Evolutionary conservation across 1,284 basidiomycete species (phyloP).

Genomic region (Pseudozyma flocculosa): DNA sequence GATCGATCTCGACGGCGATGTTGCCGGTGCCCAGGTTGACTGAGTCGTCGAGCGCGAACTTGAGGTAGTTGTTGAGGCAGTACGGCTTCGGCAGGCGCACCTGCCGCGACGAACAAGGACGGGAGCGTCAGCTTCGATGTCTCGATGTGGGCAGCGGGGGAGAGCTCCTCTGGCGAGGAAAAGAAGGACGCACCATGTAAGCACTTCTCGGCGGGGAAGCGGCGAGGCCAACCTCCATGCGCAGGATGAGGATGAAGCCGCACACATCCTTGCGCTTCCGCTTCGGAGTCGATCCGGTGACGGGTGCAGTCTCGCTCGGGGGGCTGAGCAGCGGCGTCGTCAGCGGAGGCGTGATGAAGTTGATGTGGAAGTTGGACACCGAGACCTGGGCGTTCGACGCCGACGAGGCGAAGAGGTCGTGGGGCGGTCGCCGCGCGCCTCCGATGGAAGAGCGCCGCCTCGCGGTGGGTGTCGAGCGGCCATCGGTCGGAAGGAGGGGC

Average conservation of each 20-base stretch:
- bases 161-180: too few relatives aligned
- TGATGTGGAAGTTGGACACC: conserved; percentile 1
- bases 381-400: background rate
- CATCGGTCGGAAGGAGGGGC: background rate
- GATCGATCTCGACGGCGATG: conserved; percentile 30
- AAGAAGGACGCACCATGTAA: too few relatives aligned
- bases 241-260: background rate
- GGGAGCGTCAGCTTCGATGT: too few relatives aligned
- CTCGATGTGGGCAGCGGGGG: too few relatives aligned
- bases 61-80: conserved; percentile 31
- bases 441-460: background rate
- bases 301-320: background rate
- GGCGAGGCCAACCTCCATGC: background rate
- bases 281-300: background rate
- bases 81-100: conserved; percentile 16
- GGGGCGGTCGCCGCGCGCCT: background rate
- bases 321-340: background rate
- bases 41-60: conserved; percentile 25
- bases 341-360: background rate
- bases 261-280: background rate
- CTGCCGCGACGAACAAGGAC: too few relatives aligned
- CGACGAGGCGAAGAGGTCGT: background rate
- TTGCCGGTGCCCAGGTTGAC: conserved; percentile 7
- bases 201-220: background rate
- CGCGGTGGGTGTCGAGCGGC: background rate